These are phyloP conservation scores for Colletotrichum sp. DNA, from an alignment of 2,329 filamentous ascomycete genomes.

Conservation along the genomic window DNA sequence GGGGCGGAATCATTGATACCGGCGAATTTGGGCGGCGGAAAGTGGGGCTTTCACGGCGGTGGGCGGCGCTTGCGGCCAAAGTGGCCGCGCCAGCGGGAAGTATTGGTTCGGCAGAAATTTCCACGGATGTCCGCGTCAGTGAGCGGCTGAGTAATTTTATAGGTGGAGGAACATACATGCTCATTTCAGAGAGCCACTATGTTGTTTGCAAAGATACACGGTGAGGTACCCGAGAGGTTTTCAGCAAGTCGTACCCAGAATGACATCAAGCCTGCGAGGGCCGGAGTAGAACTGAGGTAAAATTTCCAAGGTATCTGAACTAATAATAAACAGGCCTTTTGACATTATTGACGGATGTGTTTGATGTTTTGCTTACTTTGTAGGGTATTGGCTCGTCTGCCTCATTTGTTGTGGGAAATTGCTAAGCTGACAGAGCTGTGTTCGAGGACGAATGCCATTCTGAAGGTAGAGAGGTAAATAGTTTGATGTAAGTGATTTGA, in stretches of 20 bases:
- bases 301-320: background rate
- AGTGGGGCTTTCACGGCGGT: background rate
- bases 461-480: background rate
- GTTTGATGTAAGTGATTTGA: background rate
- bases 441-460: background rate
- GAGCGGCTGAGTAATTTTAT: background rate
- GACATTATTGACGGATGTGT: background rate
- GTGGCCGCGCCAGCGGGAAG: background rate
- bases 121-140: background rate
- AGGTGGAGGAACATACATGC: background rate
- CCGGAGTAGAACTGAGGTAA: background rate
- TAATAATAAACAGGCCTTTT: background rate
- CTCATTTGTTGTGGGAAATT: background rate
- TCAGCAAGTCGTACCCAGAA: background rate
- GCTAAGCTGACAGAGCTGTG: background rate
- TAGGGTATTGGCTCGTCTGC: background rate
- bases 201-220: background rate
- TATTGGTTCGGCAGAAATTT: background rate
- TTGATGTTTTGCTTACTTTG: background rate
- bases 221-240: background rate
- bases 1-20: background rate
- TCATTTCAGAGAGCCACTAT: background rate
- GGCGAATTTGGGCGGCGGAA: background rate
- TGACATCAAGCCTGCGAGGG: background rate
- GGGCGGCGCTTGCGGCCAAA: background rate